phyloP scores from a whole-genome alignment of 345 rosid genomes.

The Crucihimalaya himalaica region DNA sequence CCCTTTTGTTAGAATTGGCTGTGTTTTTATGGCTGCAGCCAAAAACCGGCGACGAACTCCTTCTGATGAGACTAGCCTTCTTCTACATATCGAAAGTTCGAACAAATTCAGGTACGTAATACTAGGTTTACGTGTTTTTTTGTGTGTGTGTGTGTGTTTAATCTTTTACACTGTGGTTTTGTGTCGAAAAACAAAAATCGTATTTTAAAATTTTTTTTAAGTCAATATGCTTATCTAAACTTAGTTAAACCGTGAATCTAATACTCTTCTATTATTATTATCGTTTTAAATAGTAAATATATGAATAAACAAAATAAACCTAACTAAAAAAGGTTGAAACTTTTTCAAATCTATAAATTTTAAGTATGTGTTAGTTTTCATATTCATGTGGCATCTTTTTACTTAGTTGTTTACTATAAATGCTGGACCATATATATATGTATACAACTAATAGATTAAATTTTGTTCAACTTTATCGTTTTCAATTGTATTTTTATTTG shows the following conservation, averaged over 20 bases:
- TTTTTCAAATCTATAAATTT: not conserved
- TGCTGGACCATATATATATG: no score
- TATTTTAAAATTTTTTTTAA: no score
- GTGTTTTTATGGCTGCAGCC: conserved; percentile 33
- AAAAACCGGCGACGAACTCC: conserved; percentile 24
- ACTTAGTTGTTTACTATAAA: no score
- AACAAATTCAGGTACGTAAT: conserved; percentile 51
- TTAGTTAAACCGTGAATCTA: not conserved
- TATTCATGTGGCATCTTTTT: not conserved
- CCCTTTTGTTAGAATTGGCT: conserved; percentile 40
- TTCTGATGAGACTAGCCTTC: conserved; percentile 10
- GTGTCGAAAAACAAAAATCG: no score
- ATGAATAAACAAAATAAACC: not conserved
- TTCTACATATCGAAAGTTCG: conserved; percentile 37
- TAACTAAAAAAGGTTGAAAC: not conserved
- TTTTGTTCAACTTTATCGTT: not conserved
- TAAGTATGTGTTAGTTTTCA: not conserved
- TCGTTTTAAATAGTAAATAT: not conserved
- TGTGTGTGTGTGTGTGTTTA: not conserved
- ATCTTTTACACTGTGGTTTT: not conserved
- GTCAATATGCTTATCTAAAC: not conserved
- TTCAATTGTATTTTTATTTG: no score
- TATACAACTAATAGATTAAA: no score
- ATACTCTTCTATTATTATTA: no score
- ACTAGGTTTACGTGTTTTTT: not conserved